phyloP scores from a whole-genome alignment of 2,329 filamentous ascomycete genomes.

The Harringtonia lauricola region DNA sequence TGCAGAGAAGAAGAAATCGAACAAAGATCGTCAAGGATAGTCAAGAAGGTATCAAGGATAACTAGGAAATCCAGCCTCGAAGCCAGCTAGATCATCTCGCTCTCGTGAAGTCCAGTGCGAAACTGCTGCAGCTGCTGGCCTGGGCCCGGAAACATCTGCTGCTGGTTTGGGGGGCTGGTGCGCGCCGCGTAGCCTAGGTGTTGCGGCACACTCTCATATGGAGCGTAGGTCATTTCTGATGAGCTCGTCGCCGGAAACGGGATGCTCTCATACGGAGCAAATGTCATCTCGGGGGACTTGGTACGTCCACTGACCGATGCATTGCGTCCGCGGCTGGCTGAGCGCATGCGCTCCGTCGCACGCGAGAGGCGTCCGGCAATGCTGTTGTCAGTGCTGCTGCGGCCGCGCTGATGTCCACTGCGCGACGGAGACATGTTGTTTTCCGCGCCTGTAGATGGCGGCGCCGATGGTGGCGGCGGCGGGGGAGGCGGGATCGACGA shows the following conservation, averaged over 20 bases:
- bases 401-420: slow-evolving; percentile 42
- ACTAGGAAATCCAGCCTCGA: too few species aligned
- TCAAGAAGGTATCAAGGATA: too few species aligned
- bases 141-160: slow-evolving; percentile 1
- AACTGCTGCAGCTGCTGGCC: slow-evolving; percentile 22
- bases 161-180: slow-evolving; percentile 23
- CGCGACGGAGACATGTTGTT: slow-evolving; percentile 13
- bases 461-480: slow-evolving; percentile 21
- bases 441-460: slow-evolving; percentile 1
- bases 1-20: slow-evolving; percentile 18
- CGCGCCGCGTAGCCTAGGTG: slow-evolving; percentile 18
- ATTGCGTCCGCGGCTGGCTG: slow-evolving; percentile 44
- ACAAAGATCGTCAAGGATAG: slow-evolving; percentile 12
- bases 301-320: slow-evolving; percentile 19
- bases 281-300: slow-evolving; percentile 24
- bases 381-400: slow-evolving; percentile 41
- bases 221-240: slow-evolving; percentile 20
- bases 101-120: slow-evolving; percentile 39
- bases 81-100: slow-evolving; percentile 51
- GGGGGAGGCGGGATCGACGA: slow-evolving; percentile 32
- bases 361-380: slow-evolving; percentile 44
- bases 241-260: slow-evolving; percentile 24
- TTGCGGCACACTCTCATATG: slow-evolving; percentile 32
- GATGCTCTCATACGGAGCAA: slow-evolving; percentile 27
- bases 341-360: slow-evolving; percentile 49